Percentiles rank a stretch among this genome's conserved stretches.
These are phyloP conservation scores for Xerocomus minutiporus DNA, from an alignment of 1,284 basidiomycete species.

Conservation along the genomic window DNA sequence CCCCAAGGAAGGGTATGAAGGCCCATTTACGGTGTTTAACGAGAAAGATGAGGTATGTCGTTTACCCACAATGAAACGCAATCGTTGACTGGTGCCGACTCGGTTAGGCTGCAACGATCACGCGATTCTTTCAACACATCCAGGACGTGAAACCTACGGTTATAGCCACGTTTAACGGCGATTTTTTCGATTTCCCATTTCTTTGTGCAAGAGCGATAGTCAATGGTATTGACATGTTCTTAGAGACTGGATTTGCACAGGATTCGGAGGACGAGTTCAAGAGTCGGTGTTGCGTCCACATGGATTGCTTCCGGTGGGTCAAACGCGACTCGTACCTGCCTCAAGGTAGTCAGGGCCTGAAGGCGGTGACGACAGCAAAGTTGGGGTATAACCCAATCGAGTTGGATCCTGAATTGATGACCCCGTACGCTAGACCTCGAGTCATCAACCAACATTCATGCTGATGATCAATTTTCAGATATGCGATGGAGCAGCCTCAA, in stretches of 20 bases:
- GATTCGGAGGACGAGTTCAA: constrained; percentile 97
- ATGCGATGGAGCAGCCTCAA: constrained; percentile 96
- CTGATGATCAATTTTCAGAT: constrained; percentile 46
- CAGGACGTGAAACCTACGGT: constrained; percentile 93
- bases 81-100: not conserved
- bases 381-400: constrained; percentile 97
- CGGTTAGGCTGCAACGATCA: constrained; percentile 67
- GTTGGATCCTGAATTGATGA: constrained; percentile 98
- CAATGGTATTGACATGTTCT: constrained; percentile 95
- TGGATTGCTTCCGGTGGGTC: constrained; percentile 99
- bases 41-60: constrained; percentile 79
- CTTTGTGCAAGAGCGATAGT: constrained; percentile 83
- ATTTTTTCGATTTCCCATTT: constrained; percentile 99
- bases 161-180: constrained; percentile 98
- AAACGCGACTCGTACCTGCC: constrained; percentile 99
- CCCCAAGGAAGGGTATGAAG: constrained; percentile 96
- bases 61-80: not conserved
- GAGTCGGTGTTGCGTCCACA: constrained; percentile 89
- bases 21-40: constrained; percentile 96
- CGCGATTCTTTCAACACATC: constrained; percentile 91
- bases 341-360: constrained; percentile 97
- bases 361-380: constrained; percentile 96
- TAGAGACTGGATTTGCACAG: constrained; percentile 89
- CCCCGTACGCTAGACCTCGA: constrained; percentile 62
- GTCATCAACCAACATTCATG: not conserved